These are phyloP conservation scores for Linnemannia exigua DNA, from an alignment of 192 early-diverging fungal species.

Conservation along the genomic window DNA sequence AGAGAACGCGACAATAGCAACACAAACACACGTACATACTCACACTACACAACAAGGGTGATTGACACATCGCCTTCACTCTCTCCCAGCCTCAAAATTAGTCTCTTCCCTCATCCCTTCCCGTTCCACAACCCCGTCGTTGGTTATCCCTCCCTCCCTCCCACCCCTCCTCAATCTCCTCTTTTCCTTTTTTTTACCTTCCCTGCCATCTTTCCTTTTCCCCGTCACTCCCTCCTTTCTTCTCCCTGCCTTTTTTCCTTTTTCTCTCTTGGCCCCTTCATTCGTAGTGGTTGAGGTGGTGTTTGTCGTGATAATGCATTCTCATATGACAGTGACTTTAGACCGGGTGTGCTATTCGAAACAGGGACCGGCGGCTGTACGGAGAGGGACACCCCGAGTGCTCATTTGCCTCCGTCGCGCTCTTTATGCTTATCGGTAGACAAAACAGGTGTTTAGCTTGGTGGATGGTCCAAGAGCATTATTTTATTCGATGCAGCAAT, in stretches of 20 bases:
- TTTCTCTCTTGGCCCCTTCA: slow-evolving; percentile 5
- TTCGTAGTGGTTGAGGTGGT: neutral
- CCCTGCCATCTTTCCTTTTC: neutral
- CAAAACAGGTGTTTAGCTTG: slow-evolving; percentile 31
- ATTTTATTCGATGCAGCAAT: neutral
- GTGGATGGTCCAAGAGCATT: slow-evolving; percentile 5
- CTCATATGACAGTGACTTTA: neutral
- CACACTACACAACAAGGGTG: neutral
- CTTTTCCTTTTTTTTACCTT: neutral
- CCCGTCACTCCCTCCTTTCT: neutral
- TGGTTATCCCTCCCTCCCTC: neutral
- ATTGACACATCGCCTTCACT: slow-evolving; percentile 5
- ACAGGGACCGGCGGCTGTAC: neutral
- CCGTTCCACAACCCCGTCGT: slow-evolving; percentile 6
- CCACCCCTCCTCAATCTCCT: slow-evolving; percentile 10
- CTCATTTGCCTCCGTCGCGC: slow-evolving; percentile 13
- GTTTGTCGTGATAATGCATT: neutral
- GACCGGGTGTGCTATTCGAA: neutral
- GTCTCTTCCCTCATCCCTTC: neutral
- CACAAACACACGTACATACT: neutral
- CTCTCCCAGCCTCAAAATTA: slow-evolving; percentile 4
- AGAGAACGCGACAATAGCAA: neutral
- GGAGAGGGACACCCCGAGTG: neutral
- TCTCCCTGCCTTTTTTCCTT: neutral
- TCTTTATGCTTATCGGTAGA: slow-evolving; percentile 23